Conservation (phyloP, 768 basidiomycete genomes). For the Daedalea quercina region DNA sequence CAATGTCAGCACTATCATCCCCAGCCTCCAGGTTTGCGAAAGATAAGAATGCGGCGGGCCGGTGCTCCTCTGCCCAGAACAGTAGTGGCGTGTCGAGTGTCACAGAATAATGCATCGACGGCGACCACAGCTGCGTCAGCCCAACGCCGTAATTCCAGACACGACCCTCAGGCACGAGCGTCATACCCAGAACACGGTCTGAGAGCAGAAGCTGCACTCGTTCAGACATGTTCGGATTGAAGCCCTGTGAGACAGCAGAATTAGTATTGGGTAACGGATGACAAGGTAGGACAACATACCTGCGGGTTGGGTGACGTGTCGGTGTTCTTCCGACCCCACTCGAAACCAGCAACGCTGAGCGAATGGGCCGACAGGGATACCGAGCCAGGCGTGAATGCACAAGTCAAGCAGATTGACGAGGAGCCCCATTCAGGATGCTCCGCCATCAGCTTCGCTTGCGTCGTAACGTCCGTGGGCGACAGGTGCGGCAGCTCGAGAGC, state of each 20-base stretch:
- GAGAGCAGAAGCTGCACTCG: slow-evolving; percentile 89
- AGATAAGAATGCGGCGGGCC: slow-evolving; percentile 92
- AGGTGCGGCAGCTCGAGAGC: slow-evolving; percentile 88
- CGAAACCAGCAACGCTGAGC: slow-evolving; percentile 87
- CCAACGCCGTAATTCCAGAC: slow-evolving; percentile 98
- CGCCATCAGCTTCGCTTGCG: slow-evolving; percentile 95
- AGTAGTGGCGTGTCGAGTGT: slow-evolving; percentile 86
- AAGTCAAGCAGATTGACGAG: slow-evolving; percentile 87
- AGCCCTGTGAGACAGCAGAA: slow-evolving; percentile 43
- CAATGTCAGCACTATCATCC: slow-evolving; percentile 92
- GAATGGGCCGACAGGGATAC: slow-evolving; percentile 93
- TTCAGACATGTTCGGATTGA: slow-evolving; percentile 99
- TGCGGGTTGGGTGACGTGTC: slow-evolving; percentile 81
- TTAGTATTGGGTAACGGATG: not conserved
- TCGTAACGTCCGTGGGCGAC: slow-evolving; percentile 87
- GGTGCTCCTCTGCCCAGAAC: slow-evolving; percentile 96
- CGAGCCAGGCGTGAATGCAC: slow-evolving; percentile 96
- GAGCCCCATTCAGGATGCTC: slow-evolving; percentile 94
- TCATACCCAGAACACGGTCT: slow-evolving; percentile 94
- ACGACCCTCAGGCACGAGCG: slow-evolving; percentile 86
- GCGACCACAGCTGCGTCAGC: slow-evolving; percentile 86
- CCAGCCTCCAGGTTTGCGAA: slow-evolving; percentile 88
- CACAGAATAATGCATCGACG: slow-evolving; percentile 75
- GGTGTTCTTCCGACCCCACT: slow-evolving; percentile 94
- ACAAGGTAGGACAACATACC: slow-evolving; percentile 26